Percentiles rank a stretch among this genome's conserved stretches.
Conservation (phyloP, 1,284 basidiomycete species). For the Anthracocystis walkeri region DNA sequence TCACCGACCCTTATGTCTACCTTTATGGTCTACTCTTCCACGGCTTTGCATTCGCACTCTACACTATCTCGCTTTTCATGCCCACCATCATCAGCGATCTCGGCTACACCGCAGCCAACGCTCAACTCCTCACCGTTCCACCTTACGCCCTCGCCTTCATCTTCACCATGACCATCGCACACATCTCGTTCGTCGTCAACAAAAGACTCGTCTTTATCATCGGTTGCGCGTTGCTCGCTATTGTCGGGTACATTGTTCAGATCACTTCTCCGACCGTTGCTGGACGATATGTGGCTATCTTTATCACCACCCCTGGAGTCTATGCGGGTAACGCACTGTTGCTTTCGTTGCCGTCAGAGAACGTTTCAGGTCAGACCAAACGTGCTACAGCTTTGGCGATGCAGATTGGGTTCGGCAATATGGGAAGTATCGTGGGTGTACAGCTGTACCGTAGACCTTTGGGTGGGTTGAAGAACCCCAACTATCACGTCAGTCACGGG, state of each 20-base stretch:
- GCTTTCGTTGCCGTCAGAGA: conserved; percentile 76
- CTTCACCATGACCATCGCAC: conserved; percentile 71
- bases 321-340: conserved; percentile 76
- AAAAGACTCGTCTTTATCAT: conserved; percentile 74
- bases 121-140: conserved; percentile 77
- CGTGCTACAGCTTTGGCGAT: conserved; percentile 77
- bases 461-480: conserved; percentile 70
- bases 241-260: conserved; percentile 78
- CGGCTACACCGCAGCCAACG: conserved; percentile 75
- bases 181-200: conserved; percentile 70
- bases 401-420: conserved; percentile 78
- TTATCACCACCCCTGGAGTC: conserved; percentile 75
- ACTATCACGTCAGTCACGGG: conserved; percentile 75
- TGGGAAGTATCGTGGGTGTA: conserved; percentile 75
- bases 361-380: conserved; percentile 79
- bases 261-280: conserved; percentile 74
- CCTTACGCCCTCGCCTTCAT: conserved; percentile 73
- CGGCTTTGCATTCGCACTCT: conserved; percentile 73
- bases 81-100: conserved; percentile 75
- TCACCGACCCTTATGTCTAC: conserved; percentile 76
- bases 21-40: conserved; percentile 77
- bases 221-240: conserved; percentile 73
- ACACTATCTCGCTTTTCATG: conserved; percentile 58
- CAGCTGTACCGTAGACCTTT: conserved; percentile 74
- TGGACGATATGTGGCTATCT: conserved; percentile 76